These are phyloP conservation scores for Lantana camara DNA, from an alignment of 257 asterid genomes.

Conservation along the genomic window DNA sequence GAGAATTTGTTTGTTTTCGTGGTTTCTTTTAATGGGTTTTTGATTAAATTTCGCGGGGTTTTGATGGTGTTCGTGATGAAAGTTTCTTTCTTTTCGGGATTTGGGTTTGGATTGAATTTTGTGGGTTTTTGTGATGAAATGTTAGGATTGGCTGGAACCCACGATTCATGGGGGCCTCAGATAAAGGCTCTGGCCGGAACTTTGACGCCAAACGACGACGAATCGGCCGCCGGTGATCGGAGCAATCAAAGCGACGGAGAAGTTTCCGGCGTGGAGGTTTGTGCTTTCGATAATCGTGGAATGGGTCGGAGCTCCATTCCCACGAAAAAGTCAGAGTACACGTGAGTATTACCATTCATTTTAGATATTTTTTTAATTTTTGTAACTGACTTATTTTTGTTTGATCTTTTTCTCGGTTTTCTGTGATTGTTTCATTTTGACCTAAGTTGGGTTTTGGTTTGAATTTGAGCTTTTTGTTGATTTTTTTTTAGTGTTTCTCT, in stretches of 20 bases:
- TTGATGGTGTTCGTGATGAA: constrained; percentile 9
- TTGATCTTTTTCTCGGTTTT: constrained; percentile 6
- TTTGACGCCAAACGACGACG: constrained; percentile 60
- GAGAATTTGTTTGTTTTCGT: constrained; percentile 2
- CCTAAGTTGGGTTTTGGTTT: background rate
- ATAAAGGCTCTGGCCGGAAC: constrained; percentile 76
- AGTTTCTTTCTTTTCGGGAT: background rate
- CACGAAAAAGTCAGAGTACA: constrained; percentile 70
- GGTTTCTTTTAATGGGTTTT: background rate
- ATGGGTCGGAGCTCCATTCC: constrained; percentile 94
- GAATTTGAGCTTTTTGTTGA: background rate
- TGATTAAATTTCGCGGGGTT: constrained; percentile 28
- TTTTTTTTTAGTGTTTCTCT: background rate
- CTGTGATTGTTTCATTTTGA: background rate
- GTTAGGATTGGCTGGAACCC: constrained; percentile 98
- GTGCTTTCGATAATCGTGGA: constrained; percentile 98
- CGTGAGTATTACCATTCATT: constrained; percentile 53
- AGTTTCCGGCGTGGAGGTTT: constrained; percentile 62
- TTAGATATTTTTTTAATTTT: background rate
- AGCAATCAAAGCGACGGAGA: constrained; percentile 32
- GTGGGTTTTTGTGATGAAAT: constrained; percentile 27
- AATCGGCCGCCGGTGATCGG: constrained; percentile 47
- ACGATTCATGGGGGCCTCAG: constrained; percentile 86
- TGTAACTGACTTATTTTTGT: too few relatives aligned
- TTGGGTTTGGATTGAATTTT: constrained; percentile 33